These are phyloP conservation scores for Hydrangea macrophylla DNA, from an alignment of 148 eudicot species.

Conservation along the genomic window DNA sequence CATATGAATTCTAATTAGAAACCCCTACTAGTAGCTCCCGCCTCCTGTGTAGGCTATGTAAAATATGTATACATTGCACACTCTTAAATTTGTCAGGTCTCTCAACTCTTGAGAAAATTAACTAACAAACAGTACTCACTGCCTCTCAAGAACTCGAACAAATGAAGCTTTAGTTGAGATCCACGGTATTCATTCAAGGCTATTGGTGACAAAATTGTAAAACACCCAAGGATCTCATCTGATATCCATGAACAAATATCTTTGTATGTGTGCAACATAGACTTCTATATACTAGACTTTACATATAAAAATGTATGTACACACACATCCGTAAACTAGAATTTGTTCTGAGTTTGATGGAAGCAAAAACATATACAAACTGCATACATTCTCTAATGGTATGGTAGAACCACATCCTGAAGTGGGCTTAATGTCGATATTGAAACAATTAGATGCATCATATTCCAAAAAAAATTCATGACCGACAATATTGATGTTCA, in stretches of 20 bases:
- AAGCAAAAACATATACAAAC: neutral
- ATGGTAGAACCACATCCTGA: neutral
- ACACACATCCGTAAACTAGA: neutral
- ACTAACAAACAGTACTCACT: neutral
- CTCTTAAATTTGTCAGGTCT: neutral
- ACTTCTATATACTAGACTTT: too few relatives aligned
- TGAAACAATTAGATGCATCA: neutral
- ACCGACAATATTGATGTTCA: too few relatives aligned
- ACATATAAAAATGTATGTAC: too few relatives aligned
- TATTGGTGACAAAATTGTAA: neutral
- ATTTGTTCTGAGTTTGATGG: neutral
- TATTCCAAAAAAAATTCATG: neutral
- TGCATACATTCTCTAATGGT: neutral
- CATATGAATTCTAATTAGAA: too few relatives aligned
- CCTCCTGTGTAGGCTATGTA: neutral
- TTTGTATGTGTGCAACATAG: neutral
- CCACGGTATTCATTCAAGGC: neutral
- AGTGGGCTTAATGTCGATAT: neutral
- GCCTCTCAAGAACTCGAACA: neutral
- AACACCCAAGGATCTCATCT: neutral
- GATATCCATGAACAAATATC: neutral
- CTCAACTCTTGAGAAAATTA: too few relatives aligned
- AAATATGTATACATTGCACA: neutral
- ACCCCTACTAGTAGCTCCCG: too few relatives aligned
- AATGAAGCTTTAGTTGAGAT: neutral